phyloP scores from a whole-genome alignment of 371 early-diverging fungal species.

The Cokeromyces recurvatus region DNA sequence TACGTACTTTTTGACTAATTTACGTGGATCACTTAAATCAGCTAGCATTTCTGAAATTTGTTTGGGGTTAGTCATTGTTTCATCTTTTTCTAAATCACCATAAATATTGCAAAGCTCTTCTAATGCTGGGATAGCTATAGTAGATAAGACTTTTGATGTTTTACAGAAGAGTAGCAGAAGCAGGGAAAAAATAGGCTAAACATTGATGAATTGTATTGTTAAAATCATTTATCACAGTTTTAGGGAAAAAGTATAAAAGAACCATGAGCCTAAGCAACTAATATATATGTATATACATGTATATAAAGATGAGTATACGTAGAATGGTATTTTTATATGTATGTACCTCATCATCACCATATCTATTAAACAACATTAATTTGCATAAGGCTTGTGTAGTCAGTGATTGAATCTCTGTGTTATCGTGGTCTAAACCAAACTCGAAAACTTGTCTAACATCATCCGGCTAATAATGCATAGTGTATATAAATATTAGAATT shows the following conservation, averaged over 20 bases:
- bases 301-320: background rate
- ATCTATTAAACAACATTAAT: slow-evolving; percentile 55
- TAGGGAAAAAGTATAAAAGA: slow-evolving; percentile 75
- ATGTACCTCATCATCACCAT: slow-evolving; percentile 50
- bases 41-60: slow-evolving; percentile 55
- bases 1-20: slow-evolving; percentile 44
- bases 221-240: slow-evolving; percentile 40
- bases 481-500: too few relatives aligned
- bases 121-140: slow-evolving; percentile 34
- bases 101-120: slow-evolving; percentile 31
- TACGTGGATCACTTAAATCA: slow-evolving; percentile 58
- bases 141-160: slow-evolving; percentile 58
- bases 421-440: slow-evolving; percentile 45
- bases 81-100: slow-evolving; percentile 31
- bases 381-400: slow-evolving; percentile 64
- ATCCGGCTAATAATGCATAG: slow-evolving; percentile 17
- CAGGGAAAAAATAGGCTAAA: slow-evolving; percentile 82
- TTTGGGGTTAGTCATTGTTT: slow-evolving; percentile 45
- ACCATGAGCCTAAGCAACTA: slow-evolving; percentile 68
- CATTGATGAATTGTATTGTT: slow-evolving; percentile 76
- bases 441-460: slow-evolving; percentile 45
- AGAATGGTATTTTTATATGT: too few relatives aligned
- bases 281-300: background rate
- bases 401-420: slow-evolving; percentile 45
- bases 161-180: slow-evolving; percentile 66